Evolutionary conservation across 2,329 filamentous ascomycete species (phyloP).

Genomic region (Karstenula rhodostoma): DNA sequence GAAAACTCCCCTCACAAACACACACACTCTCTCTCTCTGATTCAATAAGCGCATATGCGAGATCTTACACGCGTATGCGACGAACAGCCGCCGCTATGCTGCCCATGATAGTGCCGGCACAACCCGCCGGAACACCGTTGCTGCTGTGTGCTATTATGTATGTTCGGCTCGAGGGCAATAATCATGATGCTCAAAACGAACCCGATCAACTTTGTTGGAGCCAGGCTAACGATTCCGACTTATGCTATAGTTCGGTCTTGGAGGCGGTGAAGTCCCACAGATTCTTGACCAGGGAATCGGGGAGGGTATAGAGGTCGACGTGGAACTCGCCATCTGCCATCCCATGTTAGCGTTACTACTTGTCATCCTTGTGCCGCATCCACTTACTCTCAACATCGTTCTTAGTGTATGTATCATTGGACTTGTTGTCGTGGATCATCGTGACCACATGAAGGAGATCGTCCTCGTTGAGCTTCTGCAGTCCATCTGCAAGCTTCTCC

Average conservation of each 20-base stretch:
- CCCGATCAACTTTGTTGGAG: neutral
- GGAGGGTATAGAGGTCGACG: constrained; percentile 96
- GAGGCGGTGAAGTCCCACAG: constrained; percentile 83
- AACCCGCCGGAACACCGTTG: neutral
- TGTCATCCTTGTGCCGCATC: neutral
- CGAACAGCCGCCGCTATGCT: neutral
- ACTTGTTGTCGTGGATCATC: constrained; percentile 98
- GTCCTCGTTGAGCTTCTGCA: constrained; percentile 90
- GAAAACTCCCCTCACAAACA: neutral
- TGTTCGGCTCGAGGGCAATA: neutral
- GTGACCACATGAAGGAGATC: constrained; percentile 94
- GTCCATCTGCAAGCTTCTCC: constrained; percentile 93
- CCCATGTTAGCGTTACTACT: constrained; percentile 32
- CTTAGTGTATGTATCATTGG: constrained; percentile 91
- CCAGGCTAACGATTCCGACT: neutral
- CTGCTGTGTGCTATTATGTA: neutral
- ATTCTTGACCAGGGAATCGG: constrained; percentile 87
- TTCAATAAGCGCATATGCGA: neutral
- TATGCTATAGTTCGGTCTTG: constrained; percentile 43
- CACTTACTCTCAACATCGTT: constrained; percentile 92
- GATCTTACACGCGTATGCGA: neutral
- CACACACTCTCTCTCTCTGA: neutral
- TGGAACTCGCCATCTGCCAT: constrained; percentile 89
- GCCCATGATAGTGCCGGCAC: neutral
- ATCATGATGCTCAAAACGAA: neutral